These are phyloP conservation scores for Haematococcus lacustris DNA, from an alignment of 139 green algal species.

Conservation along the genomic window DNA sequence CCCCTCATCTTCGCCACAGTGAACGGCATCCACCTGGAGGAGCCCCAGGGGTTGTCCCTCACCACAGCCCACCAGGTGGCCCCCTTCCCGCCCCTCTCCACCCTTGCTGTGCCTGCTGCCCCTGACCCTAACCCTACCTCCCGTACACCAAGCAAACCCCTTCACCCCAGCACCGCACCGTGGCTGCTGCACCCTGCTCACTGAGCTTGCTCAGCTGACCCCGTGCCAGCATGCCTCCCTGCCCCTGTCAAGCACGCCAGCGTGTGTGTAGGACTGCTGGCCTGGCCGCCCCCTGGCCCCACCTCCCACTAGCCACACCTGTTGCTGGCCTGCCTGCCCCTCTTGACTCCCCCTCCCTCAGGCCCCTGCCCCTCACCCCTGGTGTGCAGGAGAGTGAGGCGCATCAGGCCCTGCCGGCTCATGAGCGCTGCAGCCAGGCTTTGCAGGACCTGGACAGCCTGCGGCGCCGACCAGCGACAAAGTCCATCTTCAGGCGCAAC, in stretches of 20 bases:
- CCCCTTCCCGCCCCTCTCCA: background rate
- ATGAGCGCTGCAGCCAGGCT: background rate
- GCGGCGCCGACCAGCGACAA: background rate
- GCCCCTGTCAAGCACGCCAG: background rate
- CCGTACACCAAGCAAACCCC: background rate
- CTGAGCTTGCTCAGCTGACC: too few relatives aligned
- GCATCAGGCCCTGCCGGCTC: background rate
- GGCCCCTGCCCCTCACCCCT: too few relatives aligned
- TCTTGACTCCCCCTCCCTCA: too few relatives aligned
- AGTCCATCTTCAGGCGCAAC: background rate
- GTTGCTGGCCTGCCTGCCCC: background rate
- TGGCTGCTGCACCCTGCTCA: too few relatives aligned
- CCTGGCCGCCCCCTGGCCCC: background rate
- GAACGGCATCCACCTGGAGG: conserved; percentile 50
- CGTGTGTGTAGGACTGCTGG: background rate
- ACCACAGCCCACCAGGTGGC: conserved; percentile 17
- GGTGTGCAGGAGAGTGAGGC: background rate
- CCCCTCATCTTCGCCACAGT: conserved; percentile 42
- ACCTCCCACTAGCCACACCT: background rate
- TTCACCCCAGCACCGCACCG: background rate
- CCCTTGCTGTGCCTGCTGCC: background rate
- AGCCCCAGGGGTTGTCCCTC: conserved; percentile 26
- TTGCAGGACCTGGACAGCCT: background rate
- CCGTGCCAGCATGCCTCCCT: too few relatives aligned
- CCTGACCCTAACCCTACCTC: background rate